phyloP scores from a whole-genome alignment of 176 grass and related monocot species.

The Dendrocalamus sinicus region DNA sequence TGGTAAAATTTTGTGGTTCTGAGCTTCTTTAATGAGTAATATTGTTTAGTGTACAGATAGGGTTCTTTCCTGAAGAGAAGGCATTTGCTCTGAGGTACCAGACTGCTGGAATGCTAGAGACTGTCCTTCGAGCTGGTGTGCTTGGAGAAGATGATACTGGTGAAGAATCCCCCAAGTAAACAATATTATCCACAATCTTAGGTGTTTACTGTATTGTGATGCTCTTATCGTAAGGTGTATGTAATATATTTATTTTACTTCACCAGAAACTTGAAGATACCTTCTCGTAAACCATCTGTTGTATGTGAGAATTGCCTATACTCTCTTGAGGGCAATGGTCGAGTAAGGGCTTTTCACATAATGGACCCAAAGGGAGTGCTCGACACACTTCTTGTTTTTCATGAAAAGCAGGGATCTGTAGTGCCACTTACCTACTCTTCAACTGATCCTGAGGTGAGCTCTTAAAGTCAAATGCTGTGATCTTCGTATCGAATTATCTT shows the following conservation, averaged over 20 bases:
- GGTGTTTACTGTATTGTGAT: background rate
- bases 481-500: background rate
- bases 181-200: background rate
- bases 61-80: slow-evolving; percentile 80
- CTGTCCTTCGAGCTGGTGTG: slow-evolving; percentile 79
- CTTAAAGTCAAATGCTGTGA: background rate
- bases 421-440: slow-evolving; percentile 40
- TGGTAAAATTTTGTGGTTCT: background rate
- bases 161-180: slow-evolving; percentile 83
- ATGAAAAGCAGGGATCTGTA: slow-evolving; percentile 64
- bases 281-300: slow-evolving; percentile 76
- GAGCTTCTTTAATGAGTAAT: slow-evolving; percentile 26
- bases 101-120: slow-evolving; percentile 91
- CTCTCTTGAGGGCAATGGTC: slow-evolving; percentile 72
- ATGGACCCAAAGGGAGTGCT: slow-evolving; percentile 88
- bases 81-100: slow-evolving; percentile 92
- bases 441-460: slow-evolving; percentile 46
- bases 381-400: slow-evolving; percentile 83
- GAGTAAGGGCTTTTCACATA: slow-evolving; percentile 92
- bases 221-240: background rate
- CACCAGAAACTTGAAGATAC: slow-evolving; percentile 89
- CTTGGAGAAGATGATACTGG: slow-evolving; percentile 88
- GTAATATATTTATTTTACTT: slow-evolving; percentile 33
- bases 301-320: slow-evolving; percentile 97
- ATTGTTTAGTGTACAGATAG: slow-evolving; percentile 76